These are phyloP conservation scores for Populus alba DNA, from an alignment of 345 rosid species.

Conservation along the genomic window DNA sequence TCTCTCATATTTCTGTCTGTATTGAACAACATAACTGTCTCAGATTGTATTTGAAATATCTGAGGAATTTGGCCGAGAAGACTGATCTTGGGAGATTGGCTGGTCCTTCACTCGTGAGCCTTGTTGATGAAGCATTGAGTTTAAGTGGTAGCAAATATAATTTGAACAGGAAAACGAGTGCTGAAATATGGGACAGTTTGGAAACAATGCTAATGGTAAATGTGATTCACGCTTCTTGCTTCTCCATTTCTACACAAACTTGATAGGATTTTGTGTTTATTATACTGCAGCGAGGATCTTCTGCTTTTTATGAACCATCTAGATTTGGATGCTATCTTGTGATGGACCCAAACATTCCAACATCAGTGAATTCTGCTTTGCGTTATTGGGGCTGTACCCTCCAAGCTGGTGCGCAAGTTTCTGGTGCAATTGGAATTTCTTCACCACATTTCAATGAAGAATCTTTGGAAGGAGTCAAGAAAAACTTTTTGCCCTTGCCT, in stretches of 20 bases:
- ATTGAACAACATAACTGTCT: conserved; percentile 7
- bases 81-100: conserved; percentile 89
- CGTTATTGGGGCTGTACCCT: conserved; percentile 81
- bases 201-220: conserved; percentile 69
- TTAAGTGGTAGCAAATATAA: conserved; percentile 43
- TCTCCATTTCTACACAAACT: neutral
- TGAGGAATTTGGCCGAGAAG: conserved; percentile 75
- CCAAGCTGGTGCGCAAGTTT: conserved; percentile 72
- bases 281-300: conserved; percentile 34
- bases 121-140: conserved; percentile 64
- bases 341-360: conserved; percentile 60
- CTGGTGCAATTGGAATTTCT: conserved; percentile 56
- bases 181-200: conserved; percentile 71
- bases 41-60: conserved; percentile 75
- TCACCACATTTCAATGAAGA: conserved; percentile 29
- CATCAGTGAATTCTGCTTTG: conserved; percentile 61
- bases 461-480: conserved; percentile 33
- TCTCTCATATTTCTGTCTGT: neutral
- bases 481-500: conserved; percentile 57
- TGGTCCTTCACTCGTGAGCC: conserved; percentile 70
- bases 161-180: conserved; percentile 50
- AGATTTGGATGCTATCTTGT: conserved; percentile 51
- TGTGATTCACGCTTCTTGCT: conserved; percentile 3
- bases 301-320: conserved; percentile 18
- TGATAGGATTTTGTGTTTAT: conserved; percentile 11